phyloP scores from a whole-genome alignment of 225 moss, liverwort and hornwort species.

The Pseudisothecium myosuroides region DNA sequence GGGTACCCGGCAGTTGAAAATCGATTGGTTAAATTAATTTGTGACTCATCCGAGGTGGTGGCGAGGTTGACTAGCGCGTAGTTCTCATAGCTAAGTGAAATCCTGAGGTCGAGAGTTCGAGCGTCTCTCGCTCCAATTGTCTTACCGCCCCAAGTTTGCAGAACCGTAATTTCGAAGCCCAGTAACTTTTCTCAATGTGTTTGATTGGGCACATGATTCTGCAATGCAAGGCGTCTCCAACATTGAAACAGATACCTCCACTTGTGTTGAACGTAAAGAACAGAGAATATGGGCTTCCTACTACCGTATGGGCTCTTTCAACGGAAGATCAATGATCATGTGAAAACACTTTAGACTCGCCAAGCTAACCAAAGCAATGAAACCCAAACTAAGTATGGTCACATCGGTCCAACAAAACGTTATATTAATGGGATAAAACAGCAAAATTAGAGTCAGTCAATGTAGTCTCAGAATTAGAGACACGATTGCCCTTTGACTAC shows the following conservation, averaged over 20 bases:
- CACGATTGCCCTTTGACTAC: background rate
- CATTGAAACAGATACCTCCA: background rate
- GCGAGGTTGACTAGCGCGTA: conserved; percentile 58
- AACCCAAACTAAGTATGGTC: background rate
- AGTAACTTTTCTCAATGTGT: background rate
- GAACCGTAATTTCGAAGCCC: background rate
- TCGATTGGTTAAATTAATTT: background rate
- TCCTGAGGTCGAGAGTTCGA: conserved; percentile 84
- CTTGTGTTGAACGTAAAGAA: background rate
- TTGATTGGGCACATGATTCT: background rate
- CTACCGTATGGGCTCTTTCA: background rate
- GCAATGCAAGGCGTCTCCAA: background rate
- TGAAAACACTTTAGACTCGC: background rate
- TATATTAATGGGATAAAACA: background rate
- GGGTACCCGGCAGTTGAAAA: background rate
- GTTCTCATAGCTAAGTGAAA: conserved; percentile 47
- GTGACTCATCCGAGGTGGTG: background rate
- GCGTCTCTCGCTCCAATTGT: conserved; percentile 62
- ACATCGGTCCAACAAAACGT: background rate
- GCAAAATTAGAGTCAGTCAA: background rate
- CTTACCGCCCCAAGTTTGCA: background rate
- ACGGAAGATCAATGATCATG: background rate
- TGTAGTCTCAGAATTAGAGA: background rate
- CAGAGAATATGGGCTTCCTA: background rate
- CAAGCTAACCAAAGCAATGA: background rate